Evolutionary conservation across 1,139 yeast genomes (phyloP).

Genomic region (Scheffersomyces illinoinensis): DNA sequence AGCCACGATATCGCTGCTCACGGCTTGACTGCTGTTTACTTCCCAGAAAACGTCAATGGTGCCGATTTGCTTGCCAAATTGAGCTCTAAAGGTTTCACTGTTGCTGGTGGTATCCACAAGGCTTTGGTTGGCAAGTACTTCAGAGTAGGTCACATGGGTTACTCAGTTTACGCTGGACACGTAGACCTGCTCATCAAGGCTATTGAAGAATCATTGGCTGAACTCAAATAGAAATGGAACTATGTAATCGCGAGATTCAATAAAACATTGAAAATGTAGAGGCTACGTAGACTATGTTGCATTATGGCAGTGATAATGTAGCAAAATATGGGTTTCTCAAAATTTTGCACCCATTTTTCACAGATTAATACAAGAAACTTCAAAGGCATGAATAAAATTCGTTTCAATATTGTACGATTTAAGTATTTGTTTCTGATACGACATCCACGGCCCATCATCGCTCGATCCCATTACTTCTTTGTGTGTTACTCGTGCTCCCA

Average conservation of each 20-base stretch:
- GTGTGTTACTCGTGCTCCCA: background rate
- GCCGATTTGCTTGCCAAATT: conserved; percentile 56
- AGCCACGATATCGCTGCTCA: conserved; percentile 70
- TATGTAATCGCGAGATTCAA: background rate
- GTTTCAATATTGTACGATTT: too few relatives aligned
- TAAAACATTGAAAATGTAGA: background rate
- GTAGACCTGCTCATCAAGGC: conserved; percentile 37
- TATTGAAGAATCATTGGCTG: conserved; percentile 37
- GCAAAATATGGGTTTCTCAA: background rate
- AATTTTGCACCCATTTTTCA: background rate
- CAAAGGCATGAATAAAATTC: too few relatives aligned
- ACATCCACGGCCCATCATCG: background rate
- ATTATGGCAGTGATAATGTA: background rate
- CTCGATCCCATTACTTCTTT: background rate
- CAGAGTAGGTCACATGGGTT: conserved; percentile 96
- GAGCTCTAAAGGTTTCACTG: conserved; percentile 68
- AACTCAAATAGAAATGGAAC: conserved; percentile 15
- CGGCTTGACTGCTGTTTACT: conserved; percentile 85
- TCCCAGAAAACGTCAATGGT: conserved; percentile 75
- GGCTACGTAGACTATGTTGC: background rate
- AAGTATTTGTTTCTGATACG: background rate
- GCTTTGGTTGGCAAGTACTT: conserved; percentile 80
- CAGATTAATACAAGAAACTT: background rate
- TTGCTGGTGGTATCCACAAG: conserved; percentile 91
- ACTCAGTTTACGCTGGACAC: conserved; percentile 47